phyloP scores from a whole-genome alignment of 2,329 filamentous ascomycete species.

The Aspergillus sp. region DNA sequence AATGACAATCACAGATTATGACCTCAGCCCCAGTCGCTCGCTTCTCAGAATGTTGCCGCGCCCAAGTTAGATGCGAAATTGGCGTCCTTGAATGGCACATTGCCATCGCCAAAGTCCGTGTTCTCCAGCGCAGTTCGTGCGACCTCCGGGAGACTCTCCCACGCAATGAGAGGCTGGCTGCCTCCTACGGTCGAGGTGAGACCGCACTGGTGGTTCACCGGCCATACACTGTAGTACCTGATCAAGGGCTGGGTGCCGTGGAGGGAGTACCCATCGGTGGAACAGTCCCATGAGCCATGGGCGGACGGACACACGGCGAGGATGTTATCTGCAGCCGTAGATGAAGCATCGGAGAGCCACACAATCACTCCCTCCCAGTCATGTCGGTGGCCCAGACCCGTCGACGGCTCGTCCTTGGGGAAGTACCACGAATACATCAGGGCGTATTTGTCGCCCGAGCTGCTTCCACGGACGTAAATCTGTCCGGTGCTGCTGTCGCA shows the following conservation, averaged over 20 bases:
- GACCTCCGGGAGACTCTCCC: constrained; percentile 47
- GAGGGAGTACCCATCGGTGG: constrained; percentile 39
- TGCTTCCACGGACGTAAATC: constrained; percentile 47
- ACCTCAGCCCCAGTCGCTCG: neutral
- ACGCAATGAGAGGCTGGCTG: constrained; percentile 48
- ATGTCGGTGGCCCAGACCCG: constrained; percentile 51
- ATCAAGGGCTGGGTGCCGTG: constrained; percentile 46
- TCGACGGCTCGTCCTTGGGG: constrained; percentile 47
- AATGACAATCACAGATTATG: neutral
- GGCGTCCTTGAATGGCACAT: constrained; percentile 47
- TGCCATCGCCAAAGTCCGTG: constrained; percentile 48
- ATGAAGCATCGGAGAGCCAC: constrained; percentile 44
- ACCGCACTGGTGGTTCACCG: constrained; percentile 48
- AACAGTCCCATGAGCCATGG: constrained; percentile 50
- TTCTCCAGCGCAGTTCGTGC: constrained; percentile 43
- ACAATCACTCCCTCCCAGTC: constrained; percentile 58
- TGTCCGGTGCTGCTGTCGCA: constrained; percentile 50
- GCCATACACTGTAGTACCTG: constrained; percentile 49
- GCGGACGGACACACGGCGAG: constrained; percentile 52
- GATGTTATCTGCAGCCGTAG: constrained; percentile 39
- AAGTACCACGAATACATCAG: constrained; percentile 56
- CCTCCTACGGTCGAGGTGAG: constrained; percentile 42
- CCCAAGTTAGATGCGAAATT: constrained; percentile 48
- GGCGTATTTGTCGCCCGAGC: constrained; percentile 43
- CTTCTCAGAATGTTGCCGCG: constrained; percentile 30